phyloP scores from a whole-genome alignment of 2,329 filamentous ascomycete species.

The Nectriaceae sp. region DNA sequence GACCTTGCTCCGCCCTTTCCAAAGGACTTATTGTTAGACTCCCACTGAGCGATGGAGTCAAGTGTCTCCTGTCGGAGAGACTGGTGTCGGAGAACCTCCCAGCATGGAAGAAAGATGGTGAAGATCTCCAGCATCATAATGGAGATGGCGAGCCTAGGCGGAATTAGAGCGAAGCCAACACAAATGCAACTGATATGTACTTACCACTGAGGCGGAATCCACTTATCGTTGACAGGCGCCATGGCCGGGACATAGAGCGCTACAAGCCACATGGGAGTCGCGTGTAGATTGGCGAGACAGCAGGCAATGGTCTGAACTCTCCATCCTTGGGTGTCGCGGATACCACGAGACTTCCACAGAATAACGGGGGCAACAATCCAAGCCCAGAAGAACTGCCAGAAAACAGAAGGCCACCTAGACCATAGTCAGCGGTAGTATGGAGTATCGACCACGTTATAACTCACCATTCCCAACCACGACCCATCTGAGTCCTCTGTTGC shows the following conservation, averaged over 20 bases:
- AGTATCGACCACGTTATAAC: slow-evolving; percentile 1
- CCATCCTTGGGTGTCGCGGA: slow-evolving; percentile 69
- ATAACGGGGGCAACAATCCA: slow-evolving; percentile 63
- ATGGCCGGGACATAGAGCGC: slow-evolving; percentile 56
- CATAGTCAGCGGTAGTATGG: neutral
- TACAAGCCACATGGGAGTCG: slow-evolving; percentile 68
- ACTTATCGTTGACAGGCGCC: slow-evolving; percentile 53
- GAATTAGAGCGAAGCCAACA: neutral
- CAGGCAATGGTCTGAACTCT: slow-evolving; percentile 61
- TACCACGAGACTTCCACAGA: slow-evolving; percentile 61
- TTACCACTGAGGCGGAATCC: slow-evolving; percentile 64
- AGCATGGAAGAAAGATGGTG: slow-evolving; percentile 64
- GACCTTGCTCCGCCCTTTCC: slow-evolving; percentile 34
- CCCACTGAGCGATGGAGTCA: slow-evolving; percentile 51
- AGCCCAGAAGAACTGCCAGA: slow-evolving; percentile 67
- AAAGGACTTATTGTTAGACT: slow-evolving; percentile 40
- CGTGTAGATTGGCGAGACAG: slow-evolving; percentile 56
- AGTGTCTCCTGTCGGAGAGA: slow-evolving; percentile 49
- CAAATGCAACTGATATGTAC: slow-evolving; percentile 22
- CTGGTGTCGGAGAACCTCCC: slow-evolving; percentile 52
- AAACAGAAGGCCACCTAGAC: slow-evolving; percentile 60
- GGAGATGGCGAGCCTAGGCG: slow-evolving; percentile 54
- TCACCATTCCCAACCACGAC: slow-evolving; percentile 67
- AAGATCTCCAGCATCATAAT: slow-evolving; percentile 65
- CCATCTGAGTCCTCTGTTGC: slow-evolving; percentile 47